Evolutionary conservation across 331 rosid species (phyloP).

Genomic region (Malus hybrid): DNA sequence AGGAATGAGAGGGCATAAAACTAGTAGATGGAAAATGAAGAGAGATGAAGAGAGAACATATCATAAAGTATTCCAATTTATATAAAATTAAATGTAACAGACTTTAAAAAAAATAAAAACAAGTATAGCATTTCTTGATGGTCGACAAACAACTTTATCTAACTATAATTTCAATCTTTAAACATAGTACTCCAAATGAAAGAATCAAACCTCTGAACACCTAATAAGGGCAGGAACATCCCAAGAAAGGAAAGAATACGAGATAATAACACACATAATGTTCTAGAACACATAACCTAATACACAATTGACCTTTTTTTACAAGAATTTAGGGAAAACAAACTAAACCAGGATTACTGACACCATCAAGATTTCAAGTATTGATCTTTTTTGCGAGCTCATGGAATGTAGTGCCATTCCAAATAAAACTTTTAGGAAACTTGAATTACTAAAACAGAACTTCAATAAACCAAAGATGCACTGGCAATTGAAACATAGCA

Average conservation of each 20-base stretch:
- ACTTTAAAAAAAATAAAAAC: background rate
- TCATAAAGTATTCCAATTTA: background rate
- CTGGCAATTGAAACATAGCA: no score
- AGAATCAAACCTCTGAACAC: background rate
- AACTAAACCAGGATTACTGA: background rate
- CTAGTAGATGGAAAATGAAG: constrained; percentile 1
- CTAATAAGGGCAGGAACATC: background rate
- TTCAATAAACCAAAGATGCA: no score
- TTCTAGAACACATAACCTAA: background rate
- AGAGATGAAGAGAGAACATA: background rate
- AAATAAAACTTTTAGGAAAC: no score
- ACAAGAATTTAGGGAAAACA: background rate
- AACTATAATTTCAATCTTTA: background rate
- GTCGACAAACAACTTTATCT: background rate
- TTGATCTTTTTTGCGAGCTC: no score
- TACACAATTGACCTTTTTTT: background rate
- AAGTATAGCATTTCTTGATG: background rate
- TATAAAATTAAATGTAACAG: background rate
- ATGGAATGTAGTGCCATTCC: no score
- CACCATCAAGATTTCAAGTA: background rate
- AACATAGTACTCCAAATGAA: background rate
- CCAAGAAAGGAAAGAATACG: background rate
- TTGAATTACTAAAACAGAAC: no score
- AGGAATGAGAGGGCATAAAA: constrained; percentile 10
- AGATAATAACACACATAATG: background rate